A percentile compares a stretch with the other conserved stretches of the same genome.
phyloP scores from a whole-genome alignment of 495 filamentous ascomycete genomes.

The Neurospora cerealis region DNA sequence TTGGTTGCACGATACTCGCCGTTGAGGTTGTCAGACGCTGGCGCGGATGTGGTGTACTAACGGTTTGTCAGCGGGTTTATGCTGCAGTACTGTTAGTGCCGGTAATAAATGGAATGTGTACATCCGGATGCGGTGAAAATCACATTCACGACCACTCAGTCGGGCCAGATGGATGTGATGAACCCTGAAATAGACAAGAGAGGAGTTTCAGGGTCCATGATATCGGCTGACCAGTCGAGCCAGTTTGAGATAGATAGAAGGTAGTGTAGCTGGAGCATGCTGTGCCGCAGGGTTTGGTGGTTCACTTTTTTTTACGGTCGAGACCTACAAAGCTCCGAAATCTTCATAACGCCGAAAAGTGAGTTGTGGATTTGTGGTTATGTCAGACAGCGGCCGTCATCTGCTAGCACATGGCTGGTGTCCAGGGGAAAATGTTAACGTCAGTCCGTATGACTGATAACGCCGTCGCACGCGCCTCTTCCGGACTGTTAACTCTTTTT shows the following conservation, averaged over 20 bases:
- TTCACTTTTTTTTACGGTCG: background rate
- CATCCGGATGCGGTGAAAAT: background rate
- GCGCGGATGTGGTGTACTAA: background rate
- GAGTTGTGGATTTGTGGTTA: too few relatives aligned
- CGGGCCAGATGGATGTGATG: background rate
- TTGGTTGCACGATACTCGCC: background rate
- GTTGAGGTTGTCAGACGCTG: background rate
- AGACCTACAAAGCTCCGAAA: background rate
- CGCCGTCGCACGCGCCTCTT: background rate
- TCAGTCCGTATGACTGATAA: background rate
- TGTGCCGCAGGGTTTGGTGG: background rate
- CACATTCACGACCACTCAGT: background rate
- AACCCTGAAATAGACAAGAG: background rate
- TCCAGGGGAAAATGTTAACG: background rate
- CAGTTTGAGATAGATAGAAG: background rate
- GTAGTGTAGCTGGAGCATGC: background rate
- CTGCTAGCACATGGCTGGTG: background rate
- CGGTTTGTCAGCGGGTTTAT: background rate
- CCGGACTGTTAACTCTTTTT: background rate
- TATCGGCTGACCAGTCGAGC: background rate
- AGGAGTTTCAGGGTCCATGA: background rate
- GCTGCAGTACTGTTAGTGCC: background rate
- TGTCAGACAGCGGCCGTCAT: background rate
- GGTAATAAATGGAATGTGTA: background rate
- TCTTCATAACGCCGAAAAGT: background rate